Conservation (phyloP, 108 stramenopile genomes). For the Fragilariopsis cylindrus region DNA sequence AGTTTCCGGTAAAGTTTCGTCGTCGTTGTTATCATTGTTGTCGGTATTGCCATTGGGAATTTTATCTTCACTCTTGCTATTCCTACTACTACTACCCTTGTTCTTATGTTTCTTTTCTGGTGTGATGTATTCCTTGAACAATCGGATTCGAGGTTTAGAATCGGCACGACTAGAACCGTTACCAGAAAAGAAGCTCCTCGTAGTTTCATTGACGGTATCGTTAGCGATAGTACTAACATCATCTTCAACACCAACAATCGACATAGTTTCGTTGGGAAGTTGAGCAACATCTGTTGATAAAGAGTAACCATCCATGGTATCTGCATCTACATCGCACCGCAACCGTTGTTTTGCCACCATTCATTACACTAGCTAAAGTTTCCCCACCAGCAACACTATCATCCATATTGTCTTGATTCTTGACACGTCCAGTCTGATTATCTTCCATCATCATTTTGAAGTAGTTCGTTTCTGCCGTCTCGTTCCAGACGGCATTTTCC, state of each 20-base stretch:
- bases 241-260: conserved; percentile 30
- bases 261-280: conserved; percentile 9
- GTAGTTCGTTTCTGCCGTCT: conserved; percentile 15
- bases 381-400: conserved; percentile 15
- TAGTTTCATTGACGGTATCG: conserved; percentile 32
- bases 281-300: not conserved
- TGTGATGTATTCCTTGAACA: conserved; percentile 16
- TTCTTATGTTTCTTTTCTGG: conserved; percentile 22
- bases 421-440: conserved; percentile 5
- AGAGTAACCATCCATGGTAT: not conserved
- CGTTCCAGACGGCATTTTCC: conserved; percentile 1
- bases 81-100: not conserved
- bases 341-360: not conserved
- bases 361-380: conserved; percentile 20
- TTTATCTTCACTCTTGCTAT: not conserved
- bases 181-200: conserved; percentile 12
- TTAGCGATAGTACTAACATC: conserved; percentile 40
- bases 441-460: conserved; percentile 26
- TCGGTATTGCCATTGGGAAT: not conserved
- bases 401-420: not conserved
- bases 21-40: not conserved
- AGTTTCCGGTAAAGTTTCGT: conserved; percentile 9
- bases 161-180: not conserved
- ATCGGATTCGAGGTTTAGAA: conserved; percentile 13
- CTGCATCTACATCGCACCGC: conserved; percentile 3